These are phyloP conservation scores for Colletotrichum sp. DNA, from an alignment of 2,329 filamentous ascomycete species.

Conservation along the genomic window DNA sequence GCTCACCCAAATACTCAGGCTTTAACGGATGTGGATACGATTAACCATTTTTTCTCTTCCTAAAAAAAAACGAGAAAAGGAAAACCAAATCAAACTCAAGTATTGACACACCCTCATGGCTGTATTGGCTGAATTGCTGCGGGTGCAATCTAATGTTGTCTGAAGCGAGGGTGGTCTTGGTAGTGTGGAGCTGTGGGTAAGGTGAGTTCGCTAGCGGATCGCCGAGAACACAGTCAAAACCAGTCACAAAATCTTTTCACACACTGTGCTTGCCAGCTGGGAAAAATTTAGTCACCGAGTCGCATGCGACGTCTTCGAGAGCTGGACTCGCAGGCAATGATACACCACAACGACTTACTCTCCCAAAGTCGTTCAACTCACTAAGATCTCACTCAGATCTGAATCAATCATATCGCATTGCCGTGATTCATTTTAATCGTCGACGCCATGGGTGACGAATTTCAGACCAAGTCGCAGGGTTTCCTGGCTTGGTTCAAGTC, in stretches of 20 bases:
- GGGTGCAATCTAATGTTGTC: background rate
- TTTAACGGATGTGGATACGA: background rate
- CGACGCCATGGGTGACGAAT: constrained; percentile 36
- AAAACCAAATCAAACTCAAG: background rate
- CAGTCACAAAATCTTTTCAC: background rate
- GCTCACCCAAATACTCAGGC: background rate
- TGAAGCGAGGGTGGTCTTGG: background rate
- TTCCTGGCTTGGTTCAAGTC: constrained; percentile 61
- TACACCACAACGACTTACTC: background rate
- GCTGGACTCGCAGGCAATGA: background rate
- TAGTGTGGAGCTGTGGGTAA: background rate
- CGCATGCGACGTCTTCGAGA: background rate
- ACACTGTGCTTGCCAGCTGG: background rate
- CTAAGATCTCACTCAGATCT: background rate
- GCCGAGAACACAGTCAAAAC: background rate
- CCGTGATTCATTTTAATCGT: background rate
- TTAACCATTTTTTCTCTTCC: too few species aligned
- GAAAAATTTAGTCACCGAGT: background rate
- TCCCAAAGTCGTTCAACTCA: background rate
- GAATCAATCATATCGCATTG: background rate
- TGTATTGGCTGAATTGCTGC: background rate
- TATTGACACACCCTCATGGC: background rate
- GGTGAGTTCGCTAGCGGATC: background rate
- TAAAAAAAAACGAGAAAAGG: background rate
- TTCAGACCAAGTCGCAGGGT: constrained; percentile 43